Percentiles rank a stretch among this genome's conserved stretches.
Conservation (phyloP, 148 eudicot genomes). For the Rheum nobile region DNA sequence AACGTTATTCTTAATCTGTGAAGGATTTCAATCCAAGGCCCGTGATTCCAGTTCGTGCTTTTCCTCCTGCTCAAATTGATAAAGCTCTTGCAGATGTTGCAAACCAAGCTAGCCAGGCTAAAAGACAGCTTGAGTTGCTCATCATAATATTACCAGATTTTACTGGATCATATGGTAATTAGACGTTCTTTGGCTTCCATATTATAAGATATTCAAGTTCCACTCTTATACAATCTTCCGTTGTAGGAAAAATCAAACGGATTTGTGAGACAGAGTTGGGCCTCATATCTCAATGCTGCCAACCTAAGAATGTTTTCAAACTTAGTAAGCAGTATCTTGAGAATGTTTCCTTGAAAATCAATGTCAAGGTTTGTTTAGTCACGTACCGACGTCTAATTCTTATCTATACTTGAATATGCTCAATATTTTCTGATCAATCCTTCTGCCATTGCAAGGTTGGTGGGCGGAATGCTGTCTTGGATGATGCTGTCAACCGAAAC, state of each 20-base stretch:
- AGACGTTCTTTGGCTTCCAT: neutral
- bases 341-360: slow-evolving; percentile 67
- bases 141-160: slow-evolving; percentile 61
- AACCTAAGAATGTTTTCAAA: slow-evolving; percentile 32
- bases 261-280: slow-evolving; percentile 85
- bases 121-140: slow-evolving; percentile 45
- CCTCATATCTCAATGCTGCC: slow-evolving; percentile 76
- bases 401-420: neutral
- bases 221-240: neutral
- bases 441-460: slow-evolving; percentile 43
- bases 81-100: slow-evolving; percentile 32
- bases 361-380: slow-evolving; percentile 60
- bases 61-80: slow-evolving; percentile 30
- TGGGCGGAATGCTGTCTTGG: slow-evolving; percentile 52
- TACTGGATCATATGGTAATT: slow-evolving; percentile 54
- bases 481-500: slow-evolving; percentile 17
- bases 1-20: neutral
- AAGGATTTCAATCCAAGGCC: slow-evolving; percentile 36
- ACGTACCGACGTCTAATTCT: neutral
- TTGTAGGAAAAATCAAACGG: slow-evolving; percentile 55
- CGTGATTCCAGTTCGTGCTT: slow-evolving; percentile 22
- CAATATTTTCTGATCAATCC: neutral
- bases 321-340: slow-evolving; percentile 56
- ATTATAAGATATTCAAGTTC: neutral
- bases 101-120: neutral